phyloP scores from a whole-genome alignment of 2,329 filamentous ascomycete species.

The Aspergillus udagawae region DNA sequence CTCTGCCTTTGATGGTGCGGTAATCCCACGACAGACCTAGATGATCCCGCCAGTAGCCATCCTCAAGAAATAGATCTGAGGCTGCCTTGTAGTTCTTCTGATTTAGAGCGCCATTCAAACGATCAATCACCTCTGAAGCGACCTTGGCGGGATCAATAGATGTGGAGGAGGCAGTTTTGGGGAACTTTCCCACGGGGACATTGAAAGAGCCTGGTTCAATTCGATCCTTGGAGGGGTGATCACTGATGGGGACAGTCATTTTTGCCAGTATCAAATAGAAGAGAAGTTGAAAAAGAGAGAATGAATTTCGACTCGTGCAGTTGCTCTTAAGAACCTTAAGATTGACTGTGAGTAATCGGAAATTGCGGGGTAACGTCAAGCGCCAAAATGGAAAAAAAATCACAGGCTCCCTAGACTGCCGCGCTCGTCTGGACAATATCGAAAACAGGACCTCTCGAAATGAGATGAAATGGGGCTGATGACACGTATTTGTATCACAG shows the following conservation, averaged over 20 bases:
- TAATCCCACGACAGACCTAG: constrained; percentile 55
- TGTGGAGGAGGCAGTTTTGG: constrained; percentile 31
- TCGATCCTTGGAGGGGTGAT: constrained; percentile 38
- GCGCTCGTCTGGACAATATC: not conserved
- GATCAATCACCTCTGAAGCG: constrained; percentile 33
- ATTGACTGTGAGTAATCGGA: not conserved
- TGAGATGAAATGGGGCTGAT: not conserved
- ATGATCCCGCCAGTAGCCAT: constrained; percentile 58
- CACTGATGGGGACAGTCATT: not conserved
- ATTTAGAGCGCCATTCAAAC: constrained; percentile 39
- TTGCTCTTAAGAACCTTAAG: not conserved
- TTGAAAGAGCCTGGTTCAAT: constrained; percentile 55
- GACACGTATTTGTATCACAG: not conserved
- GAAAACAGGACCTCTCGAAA: not conserved
- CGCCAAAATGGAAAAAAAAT: no score
- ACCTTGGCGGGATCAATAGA: constrained; percentile 35
- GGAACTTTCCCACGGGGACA: constrained; percentile 43
- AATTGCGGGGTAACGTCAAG: not conserved
- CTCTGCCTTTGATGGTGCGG: constrained; percentile 48
- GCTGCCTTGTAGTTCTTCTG: constrained; percentile 31
- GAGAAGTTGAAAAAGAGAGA: not conserved
- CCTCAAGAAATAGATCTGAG: constrained; percentile 46
- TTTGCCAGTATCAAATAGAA: not conserved
- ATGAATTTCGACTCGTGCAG: not conserved
- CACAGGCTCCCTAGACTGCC: no score